Conservation (phyloP, 1,284 basidiomycete species). For the Ceratobasidium sp. region DNA sequence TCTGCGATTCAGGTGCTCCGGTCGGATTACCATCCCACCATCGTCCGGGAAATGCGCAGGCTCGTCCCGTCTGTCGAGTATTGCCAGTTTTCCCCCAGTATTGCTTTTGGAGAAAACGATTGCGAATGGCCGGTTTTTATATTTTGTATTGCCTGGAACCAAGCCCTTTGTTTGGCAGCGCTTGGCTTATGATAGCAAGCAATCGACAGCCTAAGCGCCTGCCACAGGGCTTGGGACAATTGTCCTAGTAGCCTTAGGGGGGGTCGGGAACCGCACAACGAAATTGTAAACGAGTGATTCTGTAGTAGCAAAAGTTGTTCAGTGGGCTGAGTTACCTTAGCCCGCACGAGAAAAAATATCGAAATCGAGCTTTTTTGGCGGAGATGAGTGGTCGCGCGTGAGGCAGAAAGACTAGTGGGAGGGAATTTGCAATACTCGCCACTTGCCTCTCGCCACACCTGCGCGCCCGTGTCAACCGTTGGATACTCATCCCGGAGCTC, state of each 20-base stretch:
- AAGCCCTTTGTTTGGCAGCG: no score
- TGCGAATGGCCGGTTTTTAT: neutral
- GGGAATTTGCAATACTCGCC: conserved; percentile 2
- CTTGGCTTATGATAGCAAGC: no score
- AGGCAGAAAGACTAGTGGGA: neutral
- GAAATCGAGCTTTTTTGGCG: neutral
- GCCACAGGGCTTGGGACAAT: no score
- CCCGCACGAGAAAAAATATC: neutral
- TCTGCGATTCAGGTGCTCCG: neutral
- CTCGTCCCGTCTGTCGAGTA: neutral
- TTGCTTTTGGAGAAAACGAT: no score
- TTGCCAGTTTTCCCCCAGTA: neutral
- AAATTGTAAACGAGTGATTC: no score
- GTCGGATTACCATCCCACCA: neutral
- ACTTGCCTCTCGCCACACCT: neutral
- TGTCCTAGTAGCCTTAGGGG: no score
- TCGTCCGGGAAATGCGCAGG: neutral
- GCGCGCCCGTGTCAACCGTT: neutral
- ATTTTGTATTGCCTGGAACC: no score
- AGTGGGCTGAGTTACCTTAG: neutral
- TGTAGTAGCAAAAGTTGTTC: no score
- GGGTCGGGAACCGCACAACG: no score
- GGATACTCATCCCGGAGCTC: neutral
- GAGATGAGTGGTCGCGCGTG: neutral
- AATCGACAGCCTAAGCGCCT: no score